phyloP scores from a whole-genome alignment of 257 asterid genomes.

The Plantago ovata region DNA sequence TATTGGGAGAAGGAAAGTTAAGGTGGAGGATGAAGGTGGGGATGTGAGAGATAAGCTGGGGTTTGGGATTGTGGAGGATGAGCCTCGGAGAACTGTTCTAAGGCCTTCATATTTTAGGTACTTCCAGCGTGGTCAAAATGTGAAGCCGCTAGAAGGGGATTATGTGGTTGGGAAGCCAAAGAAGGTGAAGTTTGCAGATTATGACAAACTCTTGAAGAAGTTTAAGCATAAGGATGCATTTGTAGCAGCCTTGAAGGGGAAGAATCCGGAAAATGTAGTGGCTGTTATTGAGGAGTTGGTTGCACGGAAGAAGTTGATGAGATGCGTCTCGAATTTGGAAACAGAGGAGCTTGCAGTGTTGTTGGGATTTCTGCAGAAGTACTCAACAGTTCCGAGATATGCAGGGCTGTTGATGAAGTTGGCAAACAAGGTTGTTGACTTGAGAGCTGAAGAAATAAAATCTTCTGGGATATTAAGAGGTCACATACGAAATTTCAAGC shows the following conservation, averaged over 20 bases:
- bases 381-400: slow-evolving; percentile 66
- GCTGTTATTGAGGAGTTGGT: slow-evolving; percentile 96
- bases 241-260: slow-evolving; percentile 54
- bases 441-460: slow-evolving; percentile 63
- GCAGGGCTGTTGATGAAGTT: slow-evolving; percentile 52
- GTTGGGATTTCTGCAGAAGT: slow-evolving; percentile 67
- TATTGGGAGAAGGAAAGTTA: slow-evolving; percentile 62
- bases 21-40: slow-evolving; percentile 23
- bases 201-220: slow-evolving; percentile 73
- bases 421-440: slow-evolving; percentile 63
- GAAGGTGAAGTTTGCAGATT: slow-evolving; percentile 67
- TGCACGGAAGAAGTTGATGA: slow-evolving; percentile 71
- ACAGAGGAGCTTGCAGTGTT: slow-evolving; percentile 57
- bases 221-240: slow-evolving; percentile 84
- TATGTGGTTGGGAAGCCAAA: slow-evolving; percentile 53
- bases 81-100: slow-evolving; percentile 41
- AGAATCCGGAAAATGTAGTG: slow-evolving; percentile 60
- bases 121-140: slow-evolving; percentile 76
- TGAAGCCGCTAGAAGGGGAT: slow-evolving; percentile 72
- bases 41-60: slow-evolving; percentile 29
- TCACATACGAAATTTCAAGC: slow-evolving; percentile 63
- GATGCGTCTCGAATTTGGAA: slow-evolving; percentile 63
- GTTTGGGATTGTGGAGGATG: slow-evolving; percentile 40
- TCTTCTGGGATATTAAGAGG: slow-evolving; percentile 41
- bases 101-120: slow-evolving; percentile 84